Evolutionary conservation across 805 yeast genomes (phyloP), one percentile per base, ranked within the genome.

Genomic region (Ogataea populi-albae): DNA sequence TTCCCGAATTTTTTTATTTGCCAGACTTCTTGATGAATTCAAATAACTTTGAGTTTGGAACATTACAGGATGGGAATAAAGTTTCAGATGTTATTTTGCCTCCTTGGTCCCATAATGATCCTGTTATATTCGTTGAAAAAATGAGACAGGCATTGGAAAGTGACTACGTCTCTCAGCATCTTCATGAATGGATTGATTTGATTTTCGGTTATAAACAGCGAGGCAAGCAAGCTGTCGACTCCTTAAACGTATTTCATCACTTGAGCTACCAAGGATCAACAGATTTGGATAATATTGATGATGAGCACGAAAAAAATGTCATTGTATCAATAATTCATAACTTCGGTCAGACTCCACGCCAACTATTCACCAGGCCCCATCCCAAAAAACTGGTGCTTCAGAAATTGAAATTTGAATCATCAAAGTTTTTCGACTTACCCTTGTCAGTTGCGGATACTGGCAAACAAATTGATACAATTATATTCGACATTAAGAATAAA

Each of bases 261-360:
- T 66, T 84, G 45, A 85, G 95, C 37, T 87, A 87, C 53, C 81
- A 81, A 35, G 96, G 96, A 2, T 86, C 89, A 0, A 79, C 85
- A 14, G 78, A 87, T 54, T 62, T 87, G 35, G 95, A 86, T 42
- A 69, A 69, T 16, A 81, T 87, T 38, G 69, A 75, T 41, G 89
- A 86, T 52, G 86, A 79, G 23, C 69, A 73, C 42, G 95, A 87
- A 57, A 71, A 80, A 45, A 67, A 78, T 24, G 91, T 95, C 1
- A 70, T 83, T 3, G 82, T 86, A 16, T 89, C 95, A 2, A 83
- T 84, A 48, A 87, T 87, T 34, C 93, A 88, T 54, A 87, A 87
- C 58, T 87, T 87, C 67, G 96, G 96, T 0, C 96, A 87, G 54
- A 87, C 95, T 0, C 96, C 96, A 1, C 53, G 73, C 32, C 85